Conservation (phyloP, 2,329 filamentous ascomycete species). For the Xylaria polymorpha region DNA sequence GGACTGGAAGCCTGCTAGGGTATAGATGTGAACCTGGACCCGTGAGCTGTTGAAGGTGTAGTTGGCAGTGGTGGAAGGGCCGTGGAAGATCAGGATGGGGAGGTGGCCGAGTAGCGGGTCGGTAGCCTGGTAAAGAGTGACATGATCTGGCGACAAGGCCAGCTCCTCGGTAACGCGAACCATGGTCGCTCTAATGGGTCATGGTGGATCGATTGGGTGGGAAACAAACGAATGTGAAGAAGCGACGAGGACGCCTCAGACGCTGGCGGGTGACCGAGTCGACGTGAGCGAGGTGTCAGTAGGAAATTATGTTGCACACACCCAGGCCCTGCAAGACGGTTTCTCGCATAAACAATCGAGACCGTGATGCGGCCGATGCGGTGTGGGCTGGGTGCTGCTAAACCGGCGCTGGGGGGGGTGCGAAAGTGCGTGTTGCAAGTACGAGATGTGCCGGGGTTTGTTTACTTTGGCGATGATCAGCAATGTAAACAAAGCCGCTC, state of each 20-base stretch:
- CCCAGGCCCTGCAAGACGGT: slow-evolving; percentile 23
- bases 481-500: slow-evolving; percentile 32
- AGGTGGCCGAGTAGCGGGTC: slow-evolving; percentile 85
- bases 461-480: slow-evolving; percentile 36
- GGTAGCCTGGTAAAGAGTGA: slow-evolving; percentile 88
- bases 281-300: slow-evolving; percentile 13
- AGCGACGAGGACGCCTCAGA: slow-evolving; percentile 29
- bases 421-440: slow-evolving; percentile 6
- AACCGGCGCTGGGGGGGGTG: slow-evolving; percentile 5
- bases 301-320: slow-evolving; percentile 27
- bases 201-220: slow-evolving; percentile 50
- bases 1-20: slow-evolving; percentile 86
- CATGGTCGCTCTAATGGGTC: slow-evolving; percentile 70
- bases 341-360: slow-evolving; percentile 40
- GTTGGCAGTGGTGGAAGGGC: slow-evolving; percentile 88
- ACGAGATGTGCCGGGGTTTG: slow-evolving; percentile 31
- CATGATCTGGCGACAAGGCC: slow-evolving; percentile 81
- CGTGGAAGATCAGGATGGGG: slow-evolving; percentile 90
- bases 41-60: slow-evolving; percentile 88
- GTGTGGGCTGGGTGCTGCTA: slow-evolving; percentile 27
- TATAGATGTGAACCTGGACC: slow-evolving; percentile 93
- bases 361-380: slow-evolving; percentile 39
- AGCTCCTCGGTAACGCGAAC: slow-evolving; percentile 83
- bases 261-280: slow-evolving; percentile 18
- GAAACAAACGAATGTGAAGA: slow-evolving; percentile 39